Evolutionary conservation across 2,329 filamentous ascomycete species (phyloP).

Genomic region (Mariannaea sp.): DNA sequence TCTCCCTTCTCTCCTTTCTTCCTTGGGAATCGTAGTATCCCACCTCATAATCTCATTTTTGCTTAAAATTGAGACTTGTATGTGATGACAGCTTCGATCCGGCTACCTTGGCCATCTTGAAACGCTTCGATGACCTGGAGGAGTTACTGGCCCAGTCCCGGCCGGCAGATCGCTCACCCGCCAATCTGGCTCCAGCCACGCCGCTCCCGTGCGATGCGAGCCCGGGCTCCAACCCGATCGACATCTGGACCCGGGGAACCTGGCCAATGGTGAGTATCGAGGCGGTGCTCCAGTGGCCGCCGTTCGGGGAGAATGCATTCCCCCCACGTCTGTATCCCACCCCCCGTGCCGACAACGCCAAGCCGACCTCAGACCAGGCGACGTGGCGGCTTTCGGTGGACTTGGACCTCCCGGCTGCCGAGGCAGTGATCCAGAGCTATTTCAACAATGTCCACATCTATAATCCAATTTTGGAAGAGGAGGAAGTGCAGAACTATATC

Average conservation of each 20-base stretch:
- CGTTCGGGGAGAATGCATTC: background rate
- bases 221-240: background rate
- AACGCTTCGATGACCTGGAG: background rate
- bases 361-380: background rate
- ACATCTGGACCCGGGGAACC: background rate
- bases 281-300: background rate
- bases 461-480: conserved; percentile 4
- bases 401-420: background rate
- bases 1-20: no score
- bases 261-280: background rate
- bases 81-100: conserved; percentile 5
- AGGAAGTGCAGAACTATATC: background rate
- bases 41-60: no score
- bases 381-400: background rate
- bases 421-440: background rate
- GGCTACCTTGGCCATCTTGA: conserved; percentile 7
- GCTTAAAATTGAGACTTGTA: no score
- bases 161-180: background rate
- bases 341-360: background rate
- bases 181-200: background rate
- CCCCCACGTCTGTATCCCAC: background rate
- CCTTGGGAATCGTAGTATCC: background rate
- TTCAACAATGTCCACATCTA: conserved; percentile 8
- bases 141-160: background rate
- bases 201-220: no score